Base-by-base conservation (phyloP, 2,329 filamentous ascomycete genomes). In the Trichoderma breve region DNA sequence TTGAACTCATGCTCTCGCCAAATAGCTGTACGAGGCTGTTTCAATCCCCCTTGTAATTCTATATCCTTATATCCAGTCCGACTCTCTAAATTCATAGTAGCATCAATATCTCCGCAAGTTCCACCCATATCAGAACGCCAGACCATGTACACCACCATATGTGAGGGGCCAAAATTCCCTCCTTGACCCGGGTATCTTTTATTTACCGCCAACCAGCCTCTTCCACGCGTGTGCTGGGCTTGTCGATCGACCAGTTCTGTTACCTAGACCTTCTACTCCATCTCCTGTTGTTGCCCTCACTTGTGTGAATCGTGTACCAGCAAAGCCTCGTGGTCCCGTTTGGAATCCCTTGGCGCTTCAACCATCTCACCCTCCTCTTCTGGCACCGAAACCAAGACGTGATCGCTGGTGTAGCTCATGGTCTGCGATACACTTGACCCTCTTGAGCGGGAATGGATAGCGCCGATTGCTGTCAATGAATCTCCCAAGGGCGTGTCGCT, bases 361-460 rank as follows among this genome's bases (percentile, higher is more conserved):
- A 39, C 34, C 6, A 39, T 39, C 26, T 77, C 78, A 18, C 77
- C 77, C 3, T 82, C 82, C 74, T 82, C 82, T 74, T 83, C 83
- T 2, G 82, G 81, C 26, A 83, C 82, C 4, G 80, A 76, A 6
- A 81, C 79, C n/a, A 83, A 76, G 3, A 78, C 78, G 53, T 80
- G 77, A 64, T 83, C 82, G 57, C 79, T 83, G 6, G 74, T 76
- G 77, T 79, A 82, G 76, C 83, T 84, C 14, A 75, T 72, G 1
- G 76, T 75, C 18, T 82, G 78, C 8, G 76, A 77, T 58, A 77
- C 74, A 53, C 75, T 81, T 14, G 73, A 63, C 15, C 76, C 78
- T 26, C 78, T 74, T 36, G 77, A 73, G n/a, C 79, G 74, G 5
- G 74, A 73, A 26, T 72, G 69, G 30, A 69, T 71, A 1, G 57